Percentiles rank a stretch among this genome's conserved stretches.
Evolutionary conservation across 2,329 filamentous ascomycete species (phyloP).

Genomic region (Kalmusia sp.): DNA sequence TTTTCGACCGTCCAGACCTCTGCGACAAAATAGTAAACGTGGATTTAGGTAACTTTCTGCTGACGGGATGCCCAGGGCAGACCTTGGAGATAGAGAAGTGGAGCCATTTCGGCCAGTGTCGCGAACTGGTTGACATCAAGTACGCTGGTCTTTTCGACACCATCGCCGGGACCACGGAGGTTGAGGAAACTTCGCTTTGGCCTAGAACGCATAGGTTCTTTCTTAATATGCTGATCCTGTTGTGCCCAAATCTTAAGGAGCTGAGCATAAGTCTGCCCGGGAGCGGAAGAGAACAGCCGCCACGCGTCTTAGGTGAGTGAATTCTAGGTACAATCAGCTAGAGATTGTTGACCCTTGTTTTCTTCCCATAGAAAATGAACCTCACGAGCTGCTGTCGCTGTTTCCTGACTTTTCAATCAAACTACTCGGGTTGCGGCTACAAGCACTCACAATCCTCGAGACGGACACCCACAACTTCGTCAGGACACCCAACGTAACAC

Average conservation of each 20-base stretch:
- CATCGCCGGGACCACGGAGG: background rate
- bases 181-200: slow-evolving; percentile 1
- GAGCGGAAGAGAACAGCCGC: background rate
- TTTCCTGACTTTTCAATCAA: slow-evolving; percentile 15
- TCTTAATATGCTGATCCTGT: slow-evolving; percentile 16
- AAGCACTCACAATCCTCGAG: slow-evolving; percentile 18
- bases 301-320: background rate
- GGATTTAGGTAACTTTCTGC: slow-evolving; percentile 21
- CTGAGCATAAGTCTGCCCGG: slow-evolving; percentile 18
- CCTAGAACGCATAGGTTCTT: slow-evolving; percentile 13
- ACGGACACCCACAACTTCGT: slow-evolving; percentile 16
- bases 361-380: slow-evolving; percentile 7
- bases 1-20: slow-evolving; percentile 15
- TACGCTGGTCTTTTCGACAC: background rate
- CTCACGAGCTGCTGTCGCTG: slow-evolving; percentile 3
- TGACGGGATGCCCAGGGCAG: background rate
- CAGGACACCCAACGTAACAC: slow-evolving; percentile 12
- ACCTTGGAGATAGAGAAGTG: slow-evolving; percentile 3
- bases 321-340: background rate
- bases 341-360: background rate
- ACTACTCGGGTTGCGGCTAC: slow-evolving; percentile 14
- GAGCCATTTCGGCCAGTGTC: slow-evolving; percentile 4
- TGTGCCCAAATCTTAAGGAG: slow-evolving; percentile 21
- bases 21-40: slow-evolving; percentile 16
- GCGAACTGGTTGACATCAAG: slow-evolving; percentile 4